Evolutionary conservation across 228 moss, liverwort and hornwort genomes (phyloP), one percentile per base, ranked within the genome.

Genomic region (Sphagnum magellanicum): DNA sequence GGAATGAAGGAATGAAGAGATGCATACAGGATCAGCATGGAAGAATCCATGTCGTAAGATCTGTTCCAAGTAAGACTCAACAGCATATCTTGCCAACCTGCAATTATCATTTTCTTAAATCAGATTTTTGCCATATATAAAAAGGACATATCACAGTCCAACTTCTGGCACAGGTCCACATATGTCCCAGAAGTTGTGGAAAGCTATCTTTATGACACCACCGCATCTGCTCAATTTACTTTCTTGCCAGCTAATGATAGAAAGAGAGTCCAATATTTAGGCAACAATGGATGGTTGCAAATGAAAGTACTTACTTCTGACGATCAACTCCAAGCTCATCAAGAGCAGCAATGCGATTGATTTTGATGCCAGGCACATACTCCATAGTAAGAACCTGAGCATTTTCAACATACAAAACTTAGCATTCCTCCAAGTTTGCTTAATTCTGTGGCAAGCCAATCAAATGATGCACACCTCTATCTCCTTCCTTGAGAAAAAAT

Each of bases 11-110:
- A 11, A 15, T 15, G 12, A 59, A 15, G 59, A 59, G 61, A 66
- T 5, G 73, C 92, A 72, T 79, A 95, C 95, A 52, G 98, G 98
- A 75, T 98, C 98, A 61, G 98, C 98, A 68, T 98, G 98, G 79
- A 98, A 98, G 70, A 98, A 98, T 59, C 98, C 98, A 75, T 98
- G 98, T 53, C 98, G 92, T 68, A 98, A 81, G 71, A 94, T 89
- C 79, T 98, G 98, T 74, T 98, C 98, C 90, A 98, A 77, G 70
- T 98, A 98, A 4, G 98, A 91, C 81, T 98, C 98, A 69, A 98
- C 98, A 53, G 92, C 84, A 72, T 85, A 98, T 63, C 88, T 85
- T 68, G 98, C 98, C 77, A 98, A 70, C 79, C 95, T 95, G 78
- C 74, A 75, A 70, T 13, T 64, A 8, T 12, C 55, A 55, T 32